phyloP scores from a whole-genome alignment of 306 rosid genomes.

The Sindora glabra region DNA sequence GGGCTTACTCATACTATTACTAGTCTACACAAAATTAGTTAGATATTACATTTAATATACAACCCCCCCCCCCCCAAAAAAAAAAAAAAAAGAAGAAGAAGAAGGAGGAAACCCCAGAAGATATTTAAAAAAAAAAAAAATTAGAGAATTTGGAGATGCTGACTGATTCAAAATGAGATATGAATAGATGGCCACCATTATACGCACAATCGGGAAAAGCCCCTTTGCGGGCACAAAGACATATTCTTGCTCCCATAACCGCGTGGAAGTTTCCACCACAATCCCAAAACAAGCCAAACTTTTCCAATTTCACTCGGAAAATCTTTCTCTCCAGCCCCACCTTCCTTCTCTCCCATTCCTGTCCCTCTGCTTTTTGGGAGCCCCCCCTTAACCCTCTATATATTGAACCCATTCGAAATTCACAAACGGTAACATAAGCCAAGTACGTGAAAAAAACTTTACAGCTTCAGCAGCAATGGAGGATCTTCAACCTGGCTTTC shows the following conservation, averaged over 20 bases:
- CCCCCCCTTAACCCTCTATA: neutral
- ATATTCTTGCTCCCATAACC: conserved; percentile 28
- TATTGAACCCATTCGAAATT: neutral
- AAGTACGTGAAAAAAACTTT: too few relatives aligned
- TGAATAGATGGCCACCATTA: neutral
- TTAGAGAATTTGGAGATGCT: too few relatives aligned
- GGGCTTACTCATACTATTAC: too few relatives aligned
- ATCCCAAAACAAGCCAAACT: neutral
- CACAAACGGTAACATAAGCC: neutral
- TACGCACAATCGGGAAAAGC: neutral
- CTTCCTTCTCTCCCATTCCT: neutral
- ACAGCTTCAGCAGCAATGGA: conserved; percentile 30
- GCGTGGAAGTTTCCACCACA: conserved; percentile 46
- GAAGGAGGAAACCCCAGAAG: too few relatives aligned
- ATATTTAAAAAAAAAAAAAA: too few relatives aligned
- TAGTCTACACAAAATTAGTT: too few relatives aligned
- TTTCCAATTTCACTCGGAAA: conserved; percentile 33
- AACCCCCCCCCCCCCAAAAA: too few relatives aligned
- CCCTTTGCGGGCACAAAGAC: neutral
- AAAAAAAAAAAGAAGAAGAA: too few relatives aligned
- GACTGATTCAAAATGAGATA: conserved; percentile 47
- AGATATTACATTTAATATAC: too few relatives aligned
- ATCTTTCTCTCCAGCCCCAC: neutral
- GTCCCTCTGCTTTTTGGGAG: neutral
- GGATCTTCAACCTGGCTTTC: conserved; percentile 43